Percentiles rank a stretch among this genome's conserved stretches.
phyloP scores from a whole-genome alignment of 2,329 filamentous ascomycete genomes.

The Thielaviopsis euricoi region DNA sequence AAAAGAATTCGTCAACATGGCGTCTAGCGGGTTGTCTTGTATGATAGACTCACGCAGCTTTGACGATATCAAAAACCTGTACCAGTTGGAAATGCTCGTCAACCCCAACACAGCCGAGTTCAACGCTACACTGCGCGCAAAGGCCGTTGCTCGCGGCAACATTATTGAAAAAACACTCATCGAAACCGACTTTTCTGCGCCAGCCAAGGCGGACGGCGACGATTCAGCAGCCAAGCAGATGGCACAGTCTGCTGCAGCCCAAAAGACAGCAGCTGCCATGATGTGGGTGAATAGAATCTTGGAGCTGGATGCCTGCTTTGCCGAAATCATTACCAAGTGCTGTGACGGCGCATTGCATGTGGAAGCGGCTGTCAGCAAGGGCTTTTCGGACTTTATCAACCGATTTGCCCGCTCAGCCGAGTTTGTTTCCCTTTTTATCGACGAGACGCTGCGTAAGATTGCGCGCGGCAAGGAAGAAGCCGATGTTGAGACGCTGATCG shows the following conservation, averaged over 20 bases:
- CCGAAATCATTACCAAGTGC: constrained; percentile 55
- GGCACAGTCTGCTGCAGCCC: constrained; percentile 35
- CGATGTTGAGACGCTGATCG: constrained; percentile 69
- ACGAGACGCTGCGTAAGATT: constrained; percentile 87
- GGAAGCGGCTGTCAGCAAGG: constrained; percentile 68
- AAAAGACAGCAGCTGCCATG: constrained; percentile 73
- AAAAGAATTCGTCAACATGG: constrained; percentile 65
- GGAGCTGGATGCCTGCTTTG: constrained; percentile 74
- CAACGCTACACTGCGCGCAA: constrained; percentile 51
- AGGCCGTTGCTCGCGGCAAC: constrained; percentile 62
- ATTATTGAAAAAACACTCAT: constrained; percentile 61
- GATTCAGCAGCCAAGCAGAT: constrained; percentile 25
- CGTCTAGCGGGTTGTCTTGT: constrained; percentile 64
- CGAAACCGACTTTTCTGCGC: constrained; percentile 35
- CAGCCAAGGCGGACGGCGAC: constrained; percentile 20
- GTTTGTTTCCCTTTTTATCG: constrained; percentile 89
- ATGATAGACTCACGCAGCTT: constrained; percentile 86
- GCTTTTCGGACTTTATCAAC: constrained; percentile 89
- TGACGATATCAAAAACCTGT: constrained; percentile 66
- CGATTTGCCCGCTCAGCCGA: constrained; percentile 72
- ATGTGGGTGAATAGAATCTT: constrained; percentile 93
- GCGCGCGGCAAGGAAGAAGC: constrained; percentile 83
- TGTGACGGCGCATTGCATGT: constrained; percentile 62
- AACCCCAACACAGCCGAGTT: constrained; percentile 58
- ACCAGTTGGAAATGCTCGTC: constrained; percentile 60